A percentile compares a stretch with the other conserved stretches of the same genome.
Evolutionary conservation across 2,329 filamentous ascomycete genomes (phyloP).

Genomic region (Coniochaeta hoffmannii): DNA sequence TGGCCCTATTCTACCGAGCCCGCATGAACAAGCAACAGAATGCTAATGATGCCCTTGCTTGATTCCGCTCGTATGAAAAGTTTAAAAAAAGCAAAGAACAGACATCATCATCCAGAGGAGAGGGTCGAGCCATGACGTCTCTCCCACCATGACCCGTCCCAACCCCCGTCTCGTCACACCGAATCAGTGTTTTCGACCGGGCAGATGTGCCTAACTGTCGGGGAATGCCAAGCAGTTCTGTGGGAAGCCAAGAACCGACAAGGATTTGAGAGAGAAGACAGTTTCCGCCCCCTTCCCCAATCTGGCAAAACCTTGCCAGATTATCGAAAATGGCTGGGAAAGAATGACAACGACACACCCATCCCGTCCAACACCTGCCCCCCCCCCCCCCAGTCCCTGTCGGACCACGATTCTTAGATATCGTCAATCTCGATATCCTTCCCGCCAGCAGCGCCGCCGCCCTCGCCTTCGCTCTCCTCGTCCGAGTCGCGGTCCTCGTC

Average conservation of each 20-base stretch:
- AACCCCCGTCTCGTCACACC: conserved; percentile 8
- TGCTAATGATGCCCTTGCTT: neutral
- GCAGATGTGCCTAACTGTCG: conserved; percentile 18
- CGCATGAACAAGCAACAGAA: neutral
- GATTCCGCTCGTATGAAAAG: neutral
- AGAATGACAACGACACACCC: neutral
- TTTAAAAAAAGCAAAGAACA: conserved; percentile 13
- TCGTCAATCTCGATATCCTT: conserved; percentile 94
- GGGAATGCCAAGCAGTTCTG: conserved; percentile 13
- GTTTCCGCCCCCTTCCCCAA: conserved; percentile 28
- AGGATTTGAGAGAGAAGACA: conserved; percentile 60
- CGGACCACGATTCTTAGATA: conserved; percentile 52
- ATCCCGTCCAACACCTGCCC: neutral
- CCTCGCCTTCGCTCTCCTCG: conserved; percentile 45
- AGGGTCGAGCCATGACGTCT: conserved; percentile 46
- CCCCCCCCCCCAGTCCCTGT: neutral
- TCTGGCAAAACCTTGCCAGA: neutral
- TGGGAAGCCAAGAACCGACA: conserved; percentile 6
- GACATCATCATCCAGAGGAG: conserved; percentile 5
- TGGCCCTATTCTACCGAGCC: neutral
- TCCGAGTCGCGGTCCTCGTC: conserved; percentile 75
- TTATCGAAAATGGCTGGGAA: conserved; percentile 1
- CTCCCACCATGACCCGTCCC: conserved; percentile 46
- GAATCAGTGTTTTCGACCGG: neutral
- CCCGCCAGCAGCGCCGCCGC: conserved; percentile 46